These are phyloP conservation scores for Boletus subparvulus DNA, from an alignment of 768 basidiomycete genomes.

Conservation along the genomic window DNA sequence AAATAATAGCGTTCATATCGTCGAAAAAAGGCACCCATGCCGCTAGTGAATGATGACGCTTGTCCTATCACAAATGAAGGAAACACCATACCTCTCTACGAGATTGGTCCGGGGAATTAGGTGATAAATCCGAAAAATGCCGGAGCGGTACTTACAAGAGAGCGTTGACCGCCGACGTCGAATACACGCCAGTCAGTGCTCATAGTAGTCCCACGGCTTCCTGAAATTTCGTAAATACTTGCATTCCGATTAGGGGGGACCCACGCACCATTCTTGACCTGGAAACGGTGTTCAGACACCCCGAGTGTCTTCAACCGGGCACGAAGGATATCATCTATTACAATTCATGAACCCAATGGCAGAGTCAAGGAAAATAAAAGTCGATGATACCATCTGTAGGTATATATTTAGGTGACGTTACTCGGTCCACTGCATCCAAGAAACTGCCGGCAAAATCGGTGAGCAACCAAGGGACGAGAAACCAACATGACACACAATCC, in stretches of 20 bases:
- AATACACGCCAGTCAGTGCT: slow-evolving; percentile 75
- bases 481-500: slow-evolving; percentile 58
- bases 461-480: neutral
- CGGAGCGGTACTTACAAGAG: slow-evolving; percentile 47
- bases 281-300: slow-evolving; percentile 77
- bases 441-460: slow-evolving; percentile 47
- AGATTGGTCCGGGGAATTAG: neutral
- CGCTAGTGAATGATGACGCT: slow-evolving; percentile 37
- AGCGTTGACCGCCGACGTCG: slow-evolving; percentile 74
- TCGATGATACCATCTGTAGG: slow-evolving; percentile 61
- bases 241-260: neutral
- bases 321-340: slow-evolving; percentile 69
- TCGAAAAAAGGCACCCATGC: slow-evolving; percentile 77
- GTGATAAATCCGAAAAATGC: neutral
- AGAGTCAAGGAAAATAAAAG: neutral
- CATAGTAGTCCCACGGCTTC: slow-evolving; percentile 44
- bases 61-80: neutral
- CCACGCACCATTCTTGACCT: slow-evolving; percentile 59
- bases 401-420: slow-evolving; percentile 60
- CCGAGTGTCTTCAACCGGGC: slow-evolving; percentile 76
- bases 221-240: slow-evolving; percentile 26
- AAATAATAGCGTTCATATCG: slow-evolving; percentile 74
- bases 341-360: neutral
- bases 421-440: slow-evolving; percentile 62
- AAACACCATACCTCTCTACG: slow-evolving; percentile 51